phyloP scores from a whole-genome alignment of 75 land plant species.

The Selaginella moellendorffii region DNA sequence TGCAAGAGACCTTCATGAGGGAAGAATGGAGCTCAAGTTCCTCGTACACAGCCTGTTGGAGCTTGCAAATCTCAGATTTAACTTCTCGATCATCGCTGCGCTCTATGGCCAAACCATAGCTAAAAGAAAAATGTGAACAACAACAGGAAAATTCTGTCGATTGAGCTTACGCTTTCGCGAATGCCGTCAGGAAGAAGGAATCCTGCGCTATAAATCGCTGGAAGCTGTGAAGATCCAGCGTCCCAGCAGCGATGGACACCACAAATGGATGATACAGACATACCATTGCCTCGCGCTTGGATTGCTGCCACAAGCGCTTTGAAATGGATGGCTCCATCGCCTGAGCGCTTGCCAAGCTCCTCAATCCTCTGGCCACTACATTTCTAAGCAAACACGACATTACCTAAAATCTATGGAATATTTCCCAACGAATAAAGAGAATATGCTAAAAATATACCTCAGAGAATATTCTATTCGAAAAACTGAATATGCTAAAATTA shows the following conservation, averaged over 20 bases:
- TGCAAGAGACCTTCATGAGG: slow-evolving; percentile 40
- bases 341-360: too few relatives aligned
- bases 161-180: slow-evolving; percentile 53
- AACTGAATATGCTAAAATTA: too few relatives aligned
- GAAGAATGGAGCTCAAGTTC: slow-evolving; percentile 70
- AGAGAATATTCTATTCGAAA: too few relatives aligned
- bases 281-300: slow-evolving; percentile 26
- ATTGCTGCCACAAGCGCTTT: slow-evolving; percentile 33
- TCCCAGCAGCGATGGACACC: slow-evolving; percentile 60
- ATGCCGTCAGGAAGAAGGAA: slow-evolving; percentile 63
- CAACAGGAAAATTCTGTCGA: background rate
- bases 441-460: too few relatives aligned
- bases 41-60: slow-evolving; percentile 37
- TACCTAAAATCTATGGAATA: too few relatives aligned
- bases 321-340: slow-evolving; percentile 15
- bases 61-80: slow-evolving; percentile 30
- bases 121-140: slow-evolving; percentile 10
- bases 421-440: too few relatives aligned
- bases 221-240: slow-evolving; percentile 37
- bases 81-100: slow-evolving; percentile 69
- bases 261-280: slow-evolving; percentile 70
- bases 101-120: slow-evolving; percentile 62
- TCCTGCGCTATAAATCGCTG: slow-evolving; percentile 73
- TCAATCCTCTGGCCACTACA: too few relatives aligned
- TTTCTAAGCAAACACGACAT: too few relatives aligned